Evolutionary conservation across 1,139 yeast genomes (phyloP), one percentile per base, ranked within the genome.

Genomic region (Wickerhamiella infanticola): DNA sequence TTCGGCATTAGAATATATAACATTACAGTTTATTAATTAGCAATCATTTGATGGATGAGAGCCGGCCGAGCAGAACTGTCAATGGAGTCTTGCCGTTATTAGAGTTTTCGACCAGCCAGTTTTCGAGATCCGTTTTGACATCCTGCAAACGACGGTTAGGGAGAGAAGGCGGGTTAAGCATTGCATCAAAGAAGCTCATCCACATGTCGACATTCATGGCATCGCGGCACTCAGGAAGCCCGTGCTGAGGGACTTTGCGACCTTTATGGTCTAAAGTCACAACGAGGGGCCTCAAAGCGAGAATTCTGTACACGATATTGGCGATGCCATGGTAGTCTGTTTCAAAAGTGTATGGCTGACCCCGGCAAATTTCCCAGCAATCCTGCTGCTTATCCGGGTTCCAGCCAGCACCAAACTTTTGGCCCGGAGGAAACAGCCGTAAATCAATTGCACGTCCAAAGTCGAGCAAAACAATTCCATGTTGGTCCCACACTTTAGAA

Each of bases 311-410:
- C 1, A 84, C 65, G 0, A 82, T 74, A 35, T 80, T 74, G 0
- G 95, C 96, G 27, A 84, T 53, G 0, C 95, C 96, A 58, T 74
- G 82, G 59, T 85, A 85, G 62, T 88, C 97, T 3, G 82, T 79
- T 56, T 86, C 88, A 57, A 72, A 84, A 3, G 76, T 73, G 95
- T 95, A 88, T 0, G 81, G 72, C 43, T 68, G 58, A 3, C 73
- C 68, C 3, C 72, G 64, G 47, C 77, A 68, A 80, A 83, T 78
- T 55, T 81, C 84, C 3, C 77, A 75, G 58, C 94, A 84, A 55
- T 84, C 94, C 55, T 80, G 90, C 46, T 70, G 69, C 55, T 79
- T 85, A 1, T 79, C 68, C 42, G 69, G 69, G 9, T 38, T 29
- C 82, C 85, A 81, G 53, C 72, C 69, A 13, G 79, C 70, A 33